Percentiles rank a stretch among this genome's conserved stretches.
Conservation (phyloP, 768 basidiomycete species). For the Trametes cinnabarina region DNA sequence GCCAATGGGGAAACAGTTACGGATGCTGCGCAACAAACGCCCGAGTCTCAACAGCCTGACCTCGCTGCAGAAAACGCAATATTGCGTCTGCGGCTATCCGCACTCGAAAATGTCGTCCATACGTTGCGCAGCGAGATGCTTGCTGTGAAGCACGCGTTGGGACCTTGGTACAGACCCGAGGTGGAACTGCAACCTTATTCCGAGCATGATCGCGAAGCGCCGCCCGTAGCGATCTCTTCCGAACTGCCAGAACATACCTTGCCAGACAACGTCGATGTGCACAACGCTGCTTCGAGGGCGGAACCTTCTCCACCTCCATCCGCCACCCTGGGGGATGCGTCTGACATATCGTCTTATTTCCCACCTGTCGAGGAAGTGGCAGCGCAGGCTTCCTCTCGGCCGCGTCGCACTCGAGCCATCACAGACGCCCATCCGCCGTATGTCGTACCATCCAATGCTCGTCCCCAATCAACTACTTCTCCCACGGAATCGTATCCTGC, state of each 20-base stretch:
- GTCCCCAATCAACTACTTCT: neutral
- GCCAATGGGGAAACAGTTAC: neutral
- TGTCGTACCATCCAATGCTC: neutral
- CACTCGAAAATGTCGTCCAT: slow-evolving; percentile 55
- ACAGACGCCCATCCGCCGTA: slow-evolving; percentile 16
- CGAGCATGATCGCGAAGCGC: neutral
- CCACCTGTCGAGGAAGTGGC: slow-evolving; percentile 29
- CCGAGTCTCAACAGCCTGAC: neutral
- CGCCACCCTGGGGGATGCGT: slow-evolving; percentile 2
- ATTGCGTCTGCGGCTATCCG: slow-evolving; percentile 56
- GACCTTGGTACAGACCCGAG: slow-evolving; percentile 58
- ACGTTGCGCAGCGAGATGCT: slow-evolving; percentile 56
- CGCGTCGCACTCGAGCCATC: slow-evolving; percentile 3
- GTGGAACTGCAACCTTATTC: slow-evolving; percentile 20
- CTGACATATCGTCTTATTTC: slow-evolving; percentile 35
- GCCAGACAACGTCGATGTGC: neutral
- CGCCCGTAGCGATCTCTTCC: neutral
- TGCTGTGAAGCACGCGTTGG: slow-evolving; percentile 53
- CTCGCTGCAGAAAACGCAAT: slow-evolving; percentile 64
- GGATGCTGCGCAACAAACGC: neutral
- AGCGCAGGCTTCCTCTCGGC: neutral
- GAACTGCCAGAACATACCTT: neutral
- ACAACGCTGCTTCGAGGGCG: neutral
- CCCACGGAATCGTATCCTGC: neutral
- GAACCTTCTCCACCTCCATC: slow-evolving; percentile 23